Base-by-base conservation (phyloP, 768 basidiomycete species). In the Leccinum imitatum region DNA sequence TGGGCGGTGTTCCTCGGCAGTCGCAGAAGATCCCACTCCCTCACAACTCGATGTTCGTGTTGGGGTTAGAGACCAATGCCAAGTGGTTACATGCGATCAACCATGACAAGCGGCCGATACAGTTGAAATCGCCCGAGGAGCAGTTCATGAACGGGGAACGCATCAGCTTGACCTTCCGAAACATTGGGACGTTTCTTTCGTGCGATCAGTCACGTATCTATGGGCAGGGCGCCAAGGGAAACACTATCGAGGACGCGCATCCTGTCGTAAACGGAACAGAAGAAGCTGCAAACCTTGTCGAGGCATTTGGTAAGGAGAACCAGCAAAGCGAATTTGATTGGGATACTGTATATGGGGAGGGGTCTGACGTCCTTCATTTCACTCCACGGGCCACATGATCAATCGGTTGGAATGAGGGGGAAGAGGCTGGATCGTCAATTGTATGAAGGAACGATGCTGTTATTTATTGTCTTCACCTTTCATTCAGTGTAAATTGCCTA, bases 41-140 rank as follows among this genome's bases (percentile, higher is more conserved):
- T 0, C 86, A 92, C 66, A 91, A 90, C 70, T 91, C 89, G 5
- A 86, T 92, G 81, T 92, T 93, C 70, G 85, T 91, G 59, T 77
- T 93, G 77, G 90, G 90, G 1, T 80, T 84, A 5, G 78, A 80
- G 56, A 92, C 90, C 52, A 93, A 93, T 65, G 76, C 77, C 57
- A 80, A 79, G 59, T 93, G 90, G 88, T 75, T 91, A 56, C 91
- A 93, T 67, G 84, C 83, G 46, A 89, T 93, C 63, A 83, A 85
- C 60, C 84, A 84, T 56, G 91, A 93, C 75, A 91, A 89, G 63
- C 86, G 91, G 1, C 82, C 83, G 3, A 59, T 79, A 3, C 59
- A 69, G 6, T 68, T 73, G 3, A 93, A 92, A 71, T 77, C 80
- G 2, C 67, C 71, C 2, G 80, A 75, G 25, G 91, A 93, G 73